Evolutionary conservation across 768 basidiomycete species (phyloP), one percentile per base, ranked within the genome.

Genomic region (Rhizopogon sp.): DNA sequence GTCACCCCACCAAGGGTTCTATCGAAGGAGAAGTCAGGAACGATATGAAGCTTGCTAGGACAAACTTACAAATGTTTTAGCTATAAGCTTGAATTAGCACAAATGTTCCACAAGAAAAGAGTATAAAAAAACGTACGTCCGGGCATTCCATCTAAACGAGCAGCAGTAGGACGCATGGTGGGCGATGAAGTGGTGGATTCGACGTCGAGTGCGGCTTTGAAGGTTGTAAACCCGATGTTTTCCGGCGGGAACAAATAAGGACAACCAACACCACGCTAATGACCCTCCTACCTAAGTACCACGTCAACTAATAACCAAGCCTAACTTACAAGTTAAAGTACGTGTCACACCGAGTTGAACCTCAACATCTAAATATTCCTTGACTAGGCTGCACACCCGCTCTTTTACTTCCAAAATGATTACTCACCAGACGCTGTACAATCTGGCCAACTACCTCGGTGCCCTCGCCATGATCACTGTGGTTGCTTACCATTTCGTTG

Each of bases 1-100:
- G 72, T 88, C 85, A 74, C 93, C 93, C 93, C 93, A 97, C 93
- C 93, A 97, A 50, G 85, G 76, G 72, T 79, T 88, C 91, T 95
- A 67, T 33, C 54, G 45, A 52, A 37, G 39, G 37, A 52, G 22
- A 43, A 39, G 39, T 20, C 16, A 52, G 39, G 29, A 16, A n/a
- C 10, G 13, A 52, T 22, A 25, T n/a, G 42, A 49, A 50, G 40
- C 16, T 28, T 33, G 43, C 10, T 39, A 29, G 29, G 51, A 35
- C 22, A 49, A 47, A 79, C 90, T 81, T 77, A 93, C 91, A 72
- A 84, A 94, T 76, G 78, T 79, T 76, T 88, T 89, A 74, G 81
- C 92, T 93, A 59, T 39, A 51, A 25, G 52, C 40, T 13, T 31
- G 39, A 59, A 29, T 44, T 29, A 64, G 29, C 35, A 53, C 13